Evolutionary conservation across 1,284 basidiomycete genomes (phyloP).

Genomic region (Agaricales sp.): DNA sequence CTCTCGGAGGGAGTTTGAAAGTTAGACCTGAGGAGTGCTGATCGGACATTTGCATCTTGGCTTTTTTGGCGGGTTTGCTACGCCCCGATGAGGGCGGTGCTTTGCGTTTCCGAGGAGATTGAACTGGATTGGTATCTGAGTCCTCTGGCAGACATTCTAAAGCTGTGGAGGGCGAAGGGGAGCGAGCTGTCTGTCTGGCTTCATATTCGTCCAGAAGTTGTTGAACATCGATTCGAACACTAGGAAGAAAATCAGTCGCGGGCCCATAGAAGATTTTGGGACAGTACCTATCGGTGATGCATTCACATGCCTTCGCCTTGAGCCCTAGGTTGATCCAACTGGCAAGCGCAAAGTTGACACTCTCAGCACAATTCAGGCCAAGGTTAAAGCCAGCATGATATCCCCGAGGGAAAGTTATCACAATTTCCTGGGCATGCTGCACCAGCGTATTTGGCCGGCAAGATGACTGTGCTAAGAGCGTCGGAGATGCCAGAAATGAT

Average conservation of each 20-base stretch:
- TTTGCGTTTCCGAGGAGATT: not conserved
- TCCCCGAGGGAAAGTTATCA: slow-evolving; percentile 90
- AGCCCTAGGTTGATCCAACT: slow-evolving; percentile 89
- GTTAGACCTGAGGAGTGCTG: slow-evolving; percentile 31
- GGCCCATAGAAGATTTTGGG: too few species aligned
- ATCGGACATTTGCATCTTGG: not conserved
- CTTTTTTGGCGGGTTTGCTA: slow-evolving; percentile 6
- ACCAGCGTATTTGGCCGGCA: slow-evolving; percentile 85
- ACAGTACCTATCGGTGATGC: slow-evolving; percentile 77
- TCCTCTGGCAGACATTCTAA: slow-evolving; percentile 1
- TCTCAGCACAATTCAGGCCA: slow-evolving; percentile 96
- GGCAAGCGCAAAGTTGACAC: slow-evolving; percentile 95
- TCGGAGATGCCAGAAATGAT: slow-evolving; percentile 89
- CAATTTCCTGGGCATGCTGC: slow-evolving; percentile 88
- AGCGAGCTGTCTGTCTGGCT: not conserved
- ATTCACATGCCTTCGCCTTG: slow-evolving; percentile 75
- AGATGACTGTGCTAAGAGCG: slow-evolving; percentile 67
- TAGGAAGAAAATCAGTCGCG: slow-evolving; percentile 24
- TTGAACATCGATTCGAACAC: slow-evolving; percentile 88
- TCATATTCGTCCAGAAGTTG: slow-evolving; percentile 30
- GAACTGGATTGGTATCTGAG: not conserved
- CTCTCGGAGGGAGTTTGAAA: slow-evolving; percentile 50
- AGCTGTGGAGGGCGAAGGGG: slow-evolving; percentile 9
- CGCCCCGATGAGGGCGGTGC: not conserved
- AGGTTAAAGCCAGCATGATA: slow-evolving; percentile 98